Evolutionary conservation across 768 basidiomycete genomes (phyloP).

Genomic region (Termitomyces sp.): DNA sequence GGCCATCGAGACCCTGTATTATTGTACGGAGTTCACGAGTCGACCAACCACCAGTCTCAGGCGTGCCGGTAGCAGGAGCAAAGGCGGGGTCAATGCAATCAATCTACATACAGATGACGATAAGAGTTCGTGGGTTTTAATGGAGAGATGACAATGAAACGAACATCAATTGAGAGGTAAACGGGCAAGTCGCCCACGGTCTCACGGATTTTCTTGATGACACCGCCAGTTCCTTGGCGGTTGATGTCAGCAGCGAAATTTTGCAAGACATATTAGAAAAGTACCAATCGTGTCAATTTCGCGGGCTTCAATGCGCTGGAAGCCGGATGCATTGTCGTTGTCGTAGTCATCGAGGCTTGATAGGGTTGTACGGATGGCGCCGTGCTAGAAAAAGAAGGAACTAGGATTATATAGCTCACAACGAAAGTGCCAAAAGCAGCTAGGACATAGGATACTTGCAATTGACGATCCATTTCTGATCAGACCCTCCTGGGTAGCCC

Average conservation of each 20-base stretch:
- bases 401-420: conserved; percentile 66
- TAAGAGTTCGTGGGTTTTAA: neutral
- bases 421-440: conserved; percentile 12
- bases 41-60: conserved; percentile 82
- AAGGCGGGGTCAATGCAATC: conserved; percentile 79
- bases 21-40: conserved; percentile 78
- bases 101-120: conserved; percentile 35
- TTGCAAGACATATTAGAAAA: neutral
- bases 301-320: conserved; percentile 76
- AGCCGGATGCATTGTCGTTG: conserved; percentile 75
- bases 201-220: conserved; percentile 74
- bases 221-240: conserved; percentile 56
- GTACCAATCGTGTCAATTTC: conserved; percentile 79
- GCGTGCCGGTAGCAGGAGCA: conserved; percentile 81
- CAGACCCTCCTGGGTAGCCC: conserved; percentile 78
- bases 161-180: conserved; percentile 73
- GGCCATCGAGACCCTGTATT: conserved; percentile 66
- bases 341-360: conserved; percentile 71
- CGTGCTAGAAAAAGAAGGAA: conserved; percentile 60
- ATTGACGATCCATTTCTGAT: conserved; percentile 74
- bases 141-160: conserved; percentile 10
- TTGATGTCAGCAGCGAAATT: neutral
- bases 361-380: conserved; percentile 81
- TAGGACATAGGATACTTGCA: conserved; percentile 56
- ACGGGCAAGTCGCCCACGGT: conserved; percentile 72